Base-by-base conservation (phyloP, 2,329 filamentous ascomycete species). In the Fusarium oxysporum region DNA sequence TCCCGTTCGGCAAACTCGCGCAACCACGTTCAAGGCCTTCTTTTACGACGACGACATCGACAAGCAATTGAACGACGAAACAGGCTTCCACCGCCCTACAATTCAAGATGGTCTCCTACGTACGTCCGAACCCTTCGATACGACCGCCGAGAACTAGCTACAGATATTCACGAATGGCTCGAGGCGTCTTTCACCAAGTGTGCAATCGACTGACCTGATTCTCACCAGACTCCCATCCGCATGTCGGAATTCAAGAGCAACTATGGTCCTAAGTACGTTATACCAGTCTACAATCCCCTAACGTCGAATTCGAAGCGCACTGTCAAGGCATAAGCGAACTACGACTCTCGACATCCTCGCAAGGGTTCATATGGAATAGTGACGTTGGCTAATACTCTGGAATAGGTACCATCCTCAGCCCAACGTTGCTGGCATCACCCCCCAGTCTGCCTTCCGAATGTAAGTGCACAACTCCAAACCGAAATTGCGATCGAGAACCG, bases 221-320 rank as follows among this genome's bases (percentile, higher is more conserved):
- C 61, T 60, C 33, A 32, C 65, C 76, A 89, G 87, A 85, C 84
- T 81, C 83, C 83, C 78, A 75, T 83, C 80, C 84, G 82, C 82
- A 81, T 82, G 79, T 78, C 82, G 70, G 76, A 81, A 72, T 92
- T 90, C 86, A 87, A 87, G 84, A 91, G 89, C 83, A 84, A 86
- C 75, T 91, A 89, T 81, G 90, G 89, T 80, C 90, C 90, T 59
- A 92, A 91, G 90, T 92, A 89, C 83, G 81, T 80, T 69, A 54
- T 40, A 16, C 23, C 21, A 11, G 21, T 47, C 23, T 41, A 53
- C 30, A 19, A 45, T 54, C 28, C 21, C 23, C 28, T 23, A 63
- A 19, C 21, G 11, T 38, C 68, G 17, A 71, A 43, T 59, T 23
- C 41, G 58, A 59, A 56, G 41, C 53, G 41, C 40, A 28, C 23